These are phyloP conservation scores for Saccharomyces hybrid DNA, from an alignment of 1,139 yeast genomes.

Conservation along the genomic window DNA sequence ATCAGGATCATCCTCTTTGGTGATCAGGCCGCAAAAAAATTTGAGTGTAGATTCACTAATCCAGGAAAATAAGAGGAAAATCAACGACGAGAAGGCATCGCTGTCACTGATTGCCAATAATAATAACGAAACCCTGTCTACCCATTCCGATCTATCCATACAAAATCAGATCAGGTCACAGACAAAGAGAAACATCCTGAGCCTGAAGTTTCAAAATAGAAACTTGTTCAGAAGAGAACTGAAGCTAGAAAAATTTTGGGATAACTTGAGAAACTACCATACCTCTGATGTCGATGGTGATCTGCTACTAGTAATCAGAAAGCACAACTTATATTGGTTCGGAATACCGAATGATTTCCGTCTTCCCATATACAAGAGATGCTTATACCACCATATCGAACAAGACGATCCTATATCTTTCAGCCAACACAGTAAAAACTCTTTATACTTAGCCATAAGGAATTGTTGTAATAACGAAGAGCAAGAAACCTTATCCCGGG, in stretches of 20 bases:
- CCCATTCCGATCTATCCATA: not conserved
- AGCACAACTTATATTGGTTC: constrained; percentile 4
- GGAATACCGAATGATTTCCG: constrained; percentile 4
- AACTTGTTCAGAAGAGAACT: not conserved
- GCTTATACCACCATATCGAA: not conserved
- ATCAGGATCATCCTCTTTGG: not conserved
- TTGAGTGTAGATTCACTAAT: constrained; percentile 5
- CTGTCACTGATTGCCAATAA: constrained; percentile 1
- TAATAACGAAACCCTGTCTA: not conserved
- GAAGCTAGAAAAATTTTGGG: constrained; percentile 1
- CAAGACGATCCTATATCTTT: not conserved
- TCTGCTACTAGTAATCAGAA: constrained; percentile 1
- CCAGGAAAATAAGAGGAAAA: constrained; percentile 5
- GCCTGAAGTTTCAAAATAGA: constrained; percentile 2
- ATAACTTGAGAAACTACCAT: not conserved
- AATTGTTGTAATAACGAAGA: not conserved
- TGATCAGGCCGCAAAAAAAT: not conserved
- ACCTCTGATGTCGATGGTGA: not conserved
- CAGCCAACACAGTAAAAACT: not conserved
- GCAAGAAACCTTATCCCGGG: not conserved
- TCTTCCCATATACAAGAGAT: constrained; percentile 1
- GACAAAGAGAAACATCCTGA: constrained; percentile 1
- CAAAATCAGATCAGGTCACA: not conserved
- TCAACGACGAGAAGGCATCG: constrained; percentile 1
- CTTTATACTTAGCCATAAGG: not conserved